These are phyloP conservation scores for Panellus pusillus DNA, from an alignment of 768 basidiomycete species.

Conservation along the genomic window DNA sequence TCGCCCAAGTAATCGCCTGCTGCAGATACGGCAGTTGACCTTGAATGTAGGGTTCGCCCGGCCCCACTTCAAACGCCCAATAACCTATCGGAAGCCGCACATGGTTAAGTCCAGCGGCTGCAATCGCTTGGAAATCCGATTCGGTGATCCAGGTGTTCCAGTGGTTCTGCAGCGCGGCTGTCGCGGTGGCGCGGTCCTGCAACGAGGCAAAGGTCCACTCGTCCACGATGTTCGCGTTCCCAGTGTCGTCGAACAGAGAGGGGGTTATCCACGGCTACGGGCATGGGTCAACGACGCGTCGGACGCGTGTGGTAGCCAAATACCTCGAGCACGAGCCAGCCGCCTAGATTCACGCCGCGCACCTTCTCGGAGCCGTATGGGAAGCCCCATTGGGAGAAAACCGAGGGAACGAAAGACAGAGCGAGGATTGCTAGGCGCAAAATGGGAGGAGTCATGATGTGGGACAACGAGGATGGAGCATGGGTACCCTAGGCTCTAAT, in stretches of 20 bases:
- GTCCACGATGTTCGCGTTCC: conserved; percentile 59
- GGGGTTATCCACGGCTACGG: conserved; percentile 77
- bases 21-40: conserved; percentile 72
- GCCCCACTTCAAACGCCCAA: conserved; percentile 82
- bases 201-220: conserved; percentile 77
- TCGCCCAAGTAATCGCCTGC: conserved; percentile 72
- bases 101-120: conserved; percentile 78
- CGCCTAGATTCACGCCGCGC: conserved; percentile 82
- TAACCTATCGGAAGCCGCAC: conserved; percentile 86
- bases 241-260: conserved; percentile 70
- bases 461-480: conserved; percentile 15
- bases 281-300: conserved; percentile 10
- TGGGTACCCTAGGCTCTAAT: conserved; percentile 9
- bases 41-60: conserved; percentile 76
- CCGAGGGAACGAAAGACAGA: conserved; percentile 32
- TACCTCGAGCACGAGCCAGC: conserved; percentile 51
- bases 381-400: conserved; percentile 57
- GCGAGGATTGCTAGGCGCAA: conserved; percentile 25
- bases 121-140: conserved; percentile 72
- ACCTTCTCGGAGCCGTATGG: conserved; percentile 74
- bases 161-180: conserved; percentile 55
- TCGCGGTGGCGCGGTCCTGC: conserved; percentile 52
- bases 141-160: conserved; percentile 89
- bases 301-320: background rate
- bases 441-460: conserved; percentile 21